A percentile compares a stretch with the other conserved stretches of the same genome.
Evolutionary conservation across 768 basidiomycete species (phyloP).

Genomic region (Panus rudis): DNA sequence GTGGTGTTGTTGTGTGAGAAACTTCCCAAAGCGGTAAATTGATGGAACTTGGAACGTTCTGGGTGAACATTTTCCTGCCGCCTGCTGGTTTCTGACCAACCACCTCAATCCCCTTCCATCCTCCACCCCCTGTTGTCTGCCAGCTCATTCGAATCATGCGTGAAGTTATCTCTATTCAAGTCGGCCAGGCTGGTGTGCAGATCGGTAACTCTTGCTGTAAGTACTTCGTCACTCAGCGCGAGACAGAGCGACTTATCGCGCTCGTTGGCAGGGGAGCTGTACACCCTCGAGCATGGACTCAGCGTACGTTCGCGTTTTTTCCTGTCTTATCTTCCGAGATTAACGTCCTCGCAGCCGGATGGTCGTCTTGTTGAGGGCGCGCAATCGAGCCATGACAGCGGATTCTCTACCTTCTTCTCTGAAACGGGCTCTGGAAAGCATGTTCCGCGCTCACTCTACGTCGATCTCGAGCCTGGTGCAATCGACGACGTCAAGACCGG

Average conservation of each 20-base stretch:
- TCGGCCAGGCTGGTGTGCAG: conserved; percentile 95
- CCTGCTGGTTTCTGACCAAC: too few species aligned
- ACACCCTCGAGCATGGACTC: conserved; percentile 96
- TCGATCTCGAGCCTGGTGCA: conserved; percentile 91
- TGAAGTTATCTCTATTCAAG: conserved; percentile 94
- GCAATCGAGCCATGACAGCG: conserved; percentile 65
- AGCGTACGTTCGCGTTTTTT: conserved; percentile 52
- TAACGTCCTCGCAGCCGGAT: conserved; percentile 57
- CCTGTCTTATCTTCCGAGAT: conserved; percentile 7
- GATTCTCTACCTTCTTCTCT: conserved; percentile 98
- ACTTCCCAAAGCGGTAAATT: too few species aligned
- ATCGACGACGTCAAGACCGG: conserved; percentile 95
- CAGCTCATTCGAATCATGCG: conserved; percentile 45
- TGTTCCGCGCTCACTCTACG: conserved; percentile 94
- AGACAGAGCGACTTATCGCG: too few species aligned
- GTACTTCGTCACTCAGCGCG: conserved; percentile 28
- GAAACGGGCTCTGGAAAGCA: conserved; percentile 91
- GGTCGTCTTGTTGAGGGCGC: conserved; percentile 76
- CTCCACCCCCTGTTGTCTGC: conserved; percentile 9
- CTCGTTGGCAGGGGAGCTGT: conserved; percentile 76
- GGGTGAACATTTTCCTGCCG: too few species aligned
- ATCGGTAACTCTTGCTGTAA: conserved; percentile 95
- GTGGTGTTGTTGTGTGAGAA: too few species aligned
- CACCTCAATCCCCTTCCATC: conserved; percentile 1
- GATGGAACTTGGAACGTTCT: too few species aligned